phyloP scores from a whole-genome alignment of 805 yeast species.

The Nakazawaea populi region DNA sequence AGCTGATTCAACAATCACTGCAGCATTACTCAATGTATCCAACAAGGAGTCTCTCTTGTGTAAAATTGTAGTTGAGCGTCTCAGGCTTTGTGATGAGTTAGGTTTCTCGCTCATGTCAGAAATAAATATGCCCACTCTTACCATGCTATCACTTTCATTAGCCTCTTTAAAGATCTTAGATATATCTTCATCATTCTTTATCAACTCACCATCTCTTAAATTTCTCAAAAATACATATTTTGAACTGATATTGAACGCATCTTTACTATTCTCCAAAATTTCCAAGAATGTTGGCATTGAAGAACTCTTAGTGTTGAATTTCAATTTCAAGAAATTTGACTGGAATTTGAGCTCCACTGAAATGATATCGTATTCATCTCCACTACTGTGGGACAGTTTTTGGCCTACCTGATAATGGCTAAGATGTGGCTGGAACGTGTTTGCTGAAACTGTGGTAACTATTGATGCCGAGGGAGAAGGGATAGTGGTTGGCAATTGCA shows the following conservation, averaged over 20 bases:
- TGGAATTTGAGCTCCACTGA: conserved; percentile 46
- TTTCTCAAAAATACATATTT: conserved; percentile 12
- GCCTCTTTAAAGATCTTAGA: not conserved
- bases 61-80: not conserved
- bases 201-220: not conserved
- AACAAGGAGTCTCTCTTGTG: not conserved
- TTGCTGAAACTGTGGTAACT: not conserved
- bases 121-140: conserved; percentile 4
- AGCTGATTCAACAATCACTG: conserved; percentile 1
- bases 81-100: no score
- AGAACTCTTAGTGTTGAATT: conserved; percentile 55
- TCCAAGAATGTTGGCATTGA: conserved; percentile 81
- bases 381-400: conserved; percentile 16
- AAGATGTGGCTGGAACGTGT: conserved; percentile 1
- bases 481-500: conserved; percentile 3
- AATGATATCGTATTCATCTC: conserved; percentile 7
- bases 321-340: conserved; percentile 52
- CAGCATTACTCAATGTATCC: conserved; percentile 8
- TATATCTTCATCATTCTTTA: conserved; percentile 7
- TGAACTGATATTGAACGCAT: conserved; percentile 55
- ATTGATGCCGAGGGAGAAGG: conserved; percentile 11
- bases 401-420: not conserved
- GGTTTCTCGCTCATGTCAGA: not conserved
- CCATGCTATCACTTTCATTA: not conserved
- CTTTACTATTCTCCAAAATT: conserved; percentile 69